Evolutionary conservation across 1,284 basidiomycete genomes (phyloP).

Genomic region (Trametes sp.): DNA sequence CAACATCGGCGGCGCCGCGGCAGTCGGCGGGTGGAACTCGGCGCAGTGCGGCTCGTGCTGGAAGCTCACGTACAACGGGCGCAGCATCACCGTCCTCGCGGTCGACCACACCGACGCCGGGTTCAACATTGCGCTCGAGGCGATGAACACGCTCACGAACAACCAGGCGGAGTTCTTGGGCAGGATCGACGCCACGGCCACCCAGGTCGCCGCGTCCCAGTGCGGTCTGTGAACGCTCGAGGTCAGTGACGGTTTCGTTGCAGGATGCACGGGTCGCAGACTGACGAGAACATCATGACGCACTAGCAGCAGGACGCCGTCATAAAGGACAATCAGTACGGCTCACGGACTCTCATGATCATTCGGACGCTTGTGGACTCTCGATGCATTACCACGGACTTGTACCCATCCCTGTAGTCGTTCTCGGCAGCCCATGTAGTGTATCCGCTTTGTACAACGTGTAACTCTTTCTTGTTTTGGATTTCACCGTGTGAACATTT

Average conservation of each 20-base stretch:
- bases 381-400: constrained; percentile 23
- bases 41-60: constrained; percentile 56
- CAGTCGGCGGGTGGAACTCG: constrained; percentile 52
- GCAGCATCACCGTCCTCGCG: constrained; percentile 49
- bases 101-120: constrained; percentile 49
- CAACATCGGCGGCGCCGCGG: constrained; percentile 54
- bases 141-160: constrained; percentile 42
- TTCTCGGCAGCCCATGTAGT: constrained; percentile 8
- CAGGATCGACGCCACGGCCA: constrained; percentile 33
- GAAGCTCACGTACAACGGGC: constrained; percentile 49
- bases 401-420: constrained; percentile 10
- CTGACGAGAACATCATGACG: not conserved
- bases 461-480: not conserved
- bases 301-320: not conserved
- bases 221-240: constrained; percentile 36
- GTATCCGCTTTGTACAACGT: constrained; percentile 1
- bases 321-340: constrained; percentile 15
- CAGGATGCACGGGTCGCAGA: not conserved
- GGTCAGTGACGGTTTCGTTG: not conserved
- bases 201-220: constrained; percentile 31
- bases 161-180: constrained; percentile 36
- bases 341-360: constrained; percentile 12
- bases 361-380: constrained; percentile 21
- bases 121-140: constrained; percentile 49
- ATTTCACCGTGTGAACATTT: too few species aligned